Evolutionary conservation across 2,329 filamentous ascomycete species (phyloP).

Genomic region (Pseudopithomyces chartarum): DNA sequence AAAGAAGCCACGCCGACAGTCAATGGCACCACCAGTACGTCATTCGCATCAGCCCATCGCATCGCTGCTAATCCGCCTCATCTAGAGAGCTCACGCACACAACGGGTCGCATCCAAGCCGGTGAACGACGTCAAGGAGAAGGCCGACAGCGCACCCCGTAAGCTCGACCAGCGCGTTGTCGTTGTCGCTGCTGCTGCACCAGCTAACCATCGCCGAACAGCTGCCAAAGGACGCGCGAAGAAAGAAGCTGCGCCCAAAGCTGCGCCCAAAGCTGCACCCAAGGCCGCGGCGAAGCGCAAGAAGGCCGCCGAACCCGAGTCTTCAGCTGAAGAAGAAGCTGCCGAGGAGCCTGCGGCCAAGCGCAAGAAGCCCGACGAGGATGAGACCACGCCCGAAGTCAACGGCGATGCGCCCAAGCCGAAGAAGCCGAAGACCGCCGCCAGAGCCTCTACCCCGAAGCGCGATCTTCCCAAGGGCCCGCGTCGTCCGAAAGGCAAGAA

Average conservation of each 20-base stretch:
- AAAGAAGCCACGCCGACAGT: conserved; percentile 28
- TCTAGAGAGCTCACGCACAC: conserved; percentile 29
- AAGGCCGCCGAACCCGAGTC: conserved; percentile 16
- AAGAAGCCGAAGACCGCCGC: conserved; percentile 27
- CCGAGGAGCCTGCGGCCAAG: conserved; percentile 2
- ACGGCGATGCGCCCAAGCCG: conserved; percentile 19
- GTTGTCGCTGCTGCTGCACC: neutral
- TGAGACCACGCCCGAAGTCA: conserved; percentile 20
- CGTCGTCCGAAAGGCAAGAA: conserved; percentile 38
- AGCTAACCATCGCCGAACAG: conserved; percentile 12
- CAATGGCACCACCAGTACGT: conserved; percentile 41
- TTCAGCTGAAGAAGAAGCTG: neutral
- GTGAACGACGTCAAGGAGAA: conserved; percentile 11
- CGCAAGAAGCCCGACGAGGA: conserved; percentile 23
- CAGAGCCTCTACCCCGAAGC: conserved; percentile 22
- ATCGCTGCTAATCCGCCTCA: conserved; percentile 17
- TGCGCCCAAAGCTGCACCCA: conserved; percentile 21
- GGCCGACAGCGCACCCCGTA: conserved; percentile 13
- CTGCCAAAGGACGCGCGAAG: conserved; percentile 11
- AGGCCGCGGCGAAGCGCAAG: conserved; percentile 7
- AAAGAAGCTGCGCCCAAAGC: conserved; percentile 18
- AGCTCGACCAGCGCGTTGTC: conserved; percentile 1
- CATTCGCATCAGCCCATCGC: conserved; percentile 14
- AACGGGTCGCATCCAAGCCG: conserved; percentile 26
- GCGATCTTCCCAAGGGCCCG: conserved; percentile 31